Percentiles rank a stretch among this genome's conserved stretches.
These are phyloP conservation scores for Rhypophila decipiens DNA, from an alignment of 495 filamentous ascomycete species.

Conservation along the genomic window DNA sequence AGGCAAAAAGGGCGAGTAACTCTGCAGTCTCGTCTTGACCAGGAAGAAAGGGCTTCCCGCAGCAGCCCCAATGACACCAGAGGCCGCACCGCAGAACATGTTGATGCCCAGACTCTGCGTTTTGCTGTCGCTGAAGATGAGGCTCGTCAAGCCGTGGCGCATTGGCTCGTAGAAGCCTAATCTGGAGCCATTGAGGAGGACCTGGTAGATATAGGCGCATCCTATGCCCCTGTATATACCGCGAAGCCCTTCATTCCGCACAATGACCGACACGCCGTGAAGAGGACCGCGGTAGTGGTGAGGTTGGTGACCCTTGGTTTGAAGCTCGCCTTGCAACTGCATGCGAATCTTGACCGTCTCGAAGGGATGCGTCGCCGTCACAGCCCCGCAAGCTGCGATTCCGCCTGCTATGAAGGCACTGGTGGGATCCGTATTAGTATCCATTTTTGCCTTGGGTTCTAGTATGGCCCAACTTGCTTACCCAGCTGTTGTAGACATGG, in stretches of 20 bases:
- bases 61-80: constrained; percentile 83
- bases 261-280: constrained; percentile 85
- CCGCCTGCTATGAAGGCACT: constrained; percentile 87
- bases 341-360: constrained; percentile 99
- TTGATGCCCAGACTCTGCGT: constrained; percentile 84
- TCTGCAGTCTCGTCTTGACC: constrained; percentile 95
- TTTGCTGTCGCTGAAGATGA: constrained; percentile 62
- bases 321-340: constrained; percentile 95
- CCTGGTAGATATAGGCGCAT: constrained; percentile 94
- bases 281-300: constrained; percentile 88
- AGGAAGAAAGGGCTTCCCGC: constrained; percentile 95
- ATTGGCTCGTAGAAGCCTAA: constrained; percentile 97
- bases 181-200: constrained; percentile 91
- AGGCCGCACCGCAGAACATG: constrained; percentile 81
- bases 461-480: too few relatives aligned
- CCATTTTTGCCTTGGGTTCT: constrained; percentile 8
- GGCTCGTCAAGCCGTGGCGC: constrained; percentile 55
- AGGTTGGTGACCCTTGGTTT: constrained; percentile 72
- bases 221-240: constrained; percentile 88
- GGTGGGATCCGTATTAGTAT: too few relatives aligned
- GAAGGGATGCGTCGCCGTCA: constrained; percentile 96
- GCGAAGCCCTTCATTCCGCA: constrained; percentile 80
- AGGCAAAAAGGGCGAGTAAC: constrained; percentile 86
- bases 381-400: constrained; percentile 92
- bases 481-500: constrained; percentile 45